Evolutionary conservation across 805 yeast genomes (phyloP).

Genomic region (Metschnikowia henanensis): DNA sequence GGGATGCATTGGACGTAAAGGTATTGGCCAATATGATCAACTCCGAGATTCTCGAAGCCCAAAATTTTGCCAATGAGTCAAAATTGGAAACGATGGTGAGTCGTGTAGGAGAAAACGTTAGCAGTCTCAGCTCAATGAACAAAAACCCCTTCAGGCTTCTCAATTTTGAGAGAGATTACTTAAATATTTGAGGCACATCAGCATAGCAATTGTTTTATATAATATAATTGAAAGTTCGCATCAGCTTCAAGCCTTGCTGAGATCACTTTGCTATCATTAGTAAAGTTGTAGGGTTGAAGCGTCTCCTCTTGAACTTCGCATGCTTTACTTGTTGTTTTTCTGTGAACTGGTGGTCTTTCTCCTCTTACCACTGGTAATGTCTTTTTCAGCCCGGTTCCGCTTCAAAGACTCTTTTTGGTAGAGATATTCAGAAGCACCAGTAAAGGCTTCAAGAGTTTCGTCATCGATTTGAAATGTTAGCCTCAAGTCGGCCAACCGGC

Average conservation of each 20-base stretch:
- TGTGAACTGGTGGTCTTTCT: no score
- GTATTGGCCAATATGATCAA: slow-evolving; percentile 24
- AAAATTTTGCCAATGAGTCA: slow-evolving; percentile 29
- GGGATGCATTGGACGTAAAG: slow-evolving; percentile 23
- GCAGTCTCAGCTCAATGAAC: slow-evolving; percentile 26
- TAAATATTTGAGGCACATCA: slow-evolving; percentile 6
- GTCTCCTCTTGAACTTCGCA: no score
- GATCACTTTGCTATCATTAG: no score
- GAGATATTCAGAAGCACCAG: neutral
- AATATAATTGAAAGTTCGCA: no score
- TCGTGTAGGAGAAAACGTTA: slow-evolving; percentile 32
- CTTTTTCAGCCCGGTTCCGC: neutral
- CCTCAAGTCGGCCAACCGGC: slow-evolving; percentile 26
- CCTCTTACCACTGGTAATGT: neutral
- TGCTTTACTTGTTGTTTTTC: no score
- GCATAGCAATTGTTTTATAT: no score
- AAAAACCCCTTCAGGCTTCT: slow-evolving; percentile 38
- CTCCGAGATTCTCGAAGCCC: slow-evolving; percentile 21
- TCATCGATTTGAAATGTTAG: slow-evolving; percentile 21
- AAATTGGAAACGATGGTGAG: slow-evolving; percentile 33
- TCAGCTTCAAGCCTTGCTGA: neutral
- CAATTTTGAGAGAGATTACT: slow-evolving; percentile 38
- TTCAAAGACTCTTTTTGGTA: neutral
- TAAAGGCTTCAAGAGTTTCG: slow-evolving; percentile 8
- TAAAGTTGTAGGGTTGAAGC: no score